Conservation (phyloP, 768 basidiomycete genomes). For the Lactarius psammicola region DNA sequence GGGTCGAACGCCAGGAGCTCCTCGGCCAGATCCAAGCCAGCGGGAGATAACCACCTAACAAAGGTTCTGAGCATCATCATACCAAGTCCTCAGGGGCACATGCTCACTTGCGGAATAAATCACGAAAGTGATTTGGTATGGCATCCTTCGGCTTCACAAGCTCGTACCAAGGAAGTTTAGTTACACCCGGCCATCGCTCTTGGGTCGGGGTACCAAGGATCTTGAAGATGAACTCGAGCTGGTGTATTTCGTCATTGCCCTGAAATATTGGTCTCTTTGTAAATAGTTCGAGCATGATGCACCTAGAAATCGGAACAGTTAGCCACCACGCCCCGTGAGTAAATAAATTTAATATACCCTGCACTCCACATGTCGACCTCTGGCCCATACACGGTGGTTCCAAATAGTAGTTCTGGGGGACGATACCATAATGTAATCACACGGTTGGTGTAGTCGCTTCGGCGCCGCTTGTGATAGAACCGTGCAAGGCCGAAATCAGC, state of each 20-base stretch:
- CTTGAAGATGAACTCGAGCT: conserved; percentile 90
- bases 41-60: conserved; percentile 79
- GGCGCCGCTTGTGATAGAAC: conserved; percentile 88
- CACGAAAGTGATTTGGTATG: conserved; percentile 73
- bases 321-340: conserved; percentile 2
- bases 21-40: conserved; percentile 85
- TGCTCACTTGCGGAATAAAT: conserved; percentile 81
- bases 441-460: conserved; percentile 96
- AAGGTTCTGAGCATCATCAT: background rate
- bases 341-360: conserved; percentile 55
- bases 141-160: conserved; percentile 87
- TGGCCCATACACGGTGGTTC: conserved; percentile 93
- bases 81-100: background rate
- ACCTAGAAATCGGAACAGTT: conserved; percentile 47
- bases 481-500: conserved; percentile 97
- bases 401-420: conserved; percentile 91
- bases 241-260: conserved; percentile 96
- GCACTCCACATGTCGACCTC: conserved; percentile 99
- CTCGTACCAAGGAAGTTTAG: conserved; percentile 95
- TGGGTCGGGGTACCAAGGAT: conserved; percentile 86
- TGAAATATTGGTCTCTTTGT: conserved; percentile 97
- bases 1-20: conserved; percentile 81
- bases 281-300: conserved; percentile 98
- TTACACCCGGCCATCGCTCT: conserved; percentile 79
- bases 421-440: conserved; percentile 99